Base-by-base conservation (phyloP, 352 stramenopile genomes). In the Peronospora farinosa region DNA sequence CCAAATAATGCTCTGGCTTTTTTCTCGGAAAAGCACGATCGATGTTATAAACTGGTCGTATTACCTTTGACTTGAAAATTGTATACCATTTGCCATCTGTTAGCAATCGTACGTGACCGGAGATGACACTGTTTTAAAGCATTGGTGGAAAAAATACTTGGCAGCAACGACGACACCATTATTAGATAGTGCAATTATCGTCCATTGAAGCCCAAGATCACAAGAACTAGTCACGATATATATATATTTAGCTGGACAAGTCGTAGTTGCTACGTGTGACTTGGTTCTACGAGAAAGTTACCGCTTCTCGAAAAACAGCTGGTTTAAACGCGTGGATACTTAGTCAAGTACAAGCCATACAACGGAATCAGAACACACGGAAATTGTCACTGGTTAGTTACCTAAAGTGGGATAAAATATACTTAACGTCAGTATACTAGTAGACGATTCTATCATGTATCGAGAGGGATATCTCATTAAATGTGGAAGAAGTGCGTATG, bases 401-500 rank as follows among this genome's bases (percentile, higher is more conserved):
- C n/a, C n/a, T n/a, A n/a, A n/a, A 21, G 19, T 21, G 19, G 8
- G n/a, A n/a, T 13, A 13, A 8, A 33, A 4, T 10, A 13, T 33
- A 33, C 0, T 13, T 33, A 12, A 4, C 2, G 23, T 27, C 23
- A 27, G 28, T 32, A 37, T 16, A 37, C 10, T 16, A 37, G 31
- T 7, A 0, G 5, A n/a, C 11, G 16, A 15, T 15, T n/a, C 13
- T n/a, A 31, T 13, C 42, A 91, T 91, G 79, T 91, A 91, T 56
- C 69, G 79, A 54, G 79, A 91, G 54, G 79, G 79, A 47, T 91
- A 86, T 42, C 63, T 91, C 47, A 65, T 88, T 55, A 78, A 82
- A 54, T 86, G 73, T 36, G 72, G 67, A 1, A 65, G 60, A 17
- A 65, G 57, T 31, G 45, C 40, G 28, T 83, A 78, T 50, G 77